Evolutionary conservation across 768 basidiomycete species (phyloP).

Genomic region (Tulasnella sp.): DNA sequence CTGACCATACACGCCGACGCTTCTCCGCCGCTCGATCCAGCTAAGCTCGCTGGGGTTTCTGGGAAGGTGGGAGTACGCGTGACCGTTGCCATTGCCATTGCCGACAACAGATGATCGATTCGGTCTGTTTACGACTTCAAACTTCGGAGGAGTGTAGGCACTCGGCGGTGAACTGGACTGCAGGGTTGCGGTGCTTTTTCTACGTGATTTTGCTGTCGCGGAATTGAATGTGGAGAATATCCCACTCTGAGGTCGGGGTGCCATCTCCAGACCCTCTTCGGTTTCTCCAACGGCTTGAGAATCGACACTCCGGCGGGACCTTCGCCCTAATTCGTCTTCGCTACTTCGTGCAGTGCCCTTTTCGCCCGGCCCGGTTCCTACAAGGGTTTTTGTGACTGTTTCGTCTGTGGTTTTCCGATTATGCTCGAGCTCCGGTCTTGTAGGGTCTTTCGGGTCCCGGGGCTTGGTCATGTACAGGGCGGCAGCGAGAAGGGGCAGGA

Average conservation of each 20-base stretch:
- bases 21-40: conserved; percentile 69
- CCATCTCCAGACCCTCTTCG: conserved; percentile 3
- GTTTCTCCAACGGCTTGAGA: neutral
- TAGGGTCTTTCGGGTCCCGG: neutral
- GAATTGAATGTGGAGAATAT: conserved; percentile 1
- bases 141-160: conserved; percentile 24
- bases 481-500: conserved; percentile 22
- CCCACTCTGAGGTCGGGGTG: neutral
- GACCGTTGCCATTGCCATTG: neutral
- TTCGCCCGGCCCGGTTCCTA: neutral
- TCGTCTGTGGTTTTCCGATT: conserved; percentile 6
- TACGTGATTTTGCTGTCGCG: neutral
- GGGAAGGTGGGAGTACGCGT: conserved; percentile 27
- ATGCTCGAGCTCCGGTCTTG: neutral
- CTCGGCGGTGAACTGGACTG: neutral
- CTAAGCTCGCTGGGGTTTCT: conserved; percentile 63
- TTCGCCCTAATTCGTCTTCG: neutral
- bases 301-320: neutral
- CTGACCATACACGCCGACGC: conserved; percentile 57
- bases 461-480: neutral
- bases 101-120: neutral
- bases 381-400: conserved; percentile 2
- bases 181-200: neutral
- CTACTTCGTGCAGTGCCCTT: conserved; percentile 7
- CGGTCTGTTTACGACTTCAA: conserved; percentile 46